These are phyloP conservation scores for Viola pubescens DNA, from an alignment of 441 rosid species.

Conservation along the genomic window DNA sequence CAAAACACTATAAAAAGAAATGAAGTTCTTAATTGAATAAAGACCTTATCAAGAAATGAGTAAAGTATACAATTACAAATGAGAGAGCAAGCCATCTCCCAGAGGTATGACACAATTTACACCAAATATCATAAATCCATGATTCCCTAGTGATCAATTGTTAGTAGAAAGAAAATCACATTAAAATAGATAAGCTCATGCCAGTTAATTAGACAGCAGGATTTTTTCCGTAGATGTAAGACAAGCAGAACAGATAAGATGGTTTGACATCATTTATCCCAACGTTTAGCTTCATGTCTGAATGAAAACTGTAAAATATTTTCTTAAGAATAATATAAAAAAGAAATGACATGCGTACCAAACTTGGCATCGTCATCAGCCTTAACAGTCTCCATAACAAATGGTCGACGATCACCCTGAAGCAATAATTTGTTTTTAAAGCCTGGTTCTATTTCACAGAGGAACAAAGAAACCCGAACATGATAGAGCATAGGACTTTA, in stretches of 20 bases:
- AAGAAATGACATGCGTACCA: conserved; percentile 34
- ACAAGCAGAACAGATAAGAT: too few species aligned
- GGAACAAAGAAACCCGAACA: conserved; percentile 1
- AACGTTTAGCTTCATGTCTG: too few species aligned
- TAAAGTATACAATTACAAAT: not conserved
- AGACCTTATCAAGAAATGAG: not conserved
- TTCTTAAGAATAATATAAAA: not conserved
- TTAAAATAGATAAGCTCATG: too few species aligned
- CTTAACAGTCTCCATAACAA: conserved; percentile 91
- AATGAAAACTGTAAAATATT: too few species aligned
- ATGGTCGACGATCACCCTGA: conserved; percentile 80
- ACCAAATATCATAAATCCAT: too few species aligned
- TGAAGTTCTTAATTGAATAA: not conserved
- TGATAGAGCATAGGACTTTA: conserved; percentile 29
- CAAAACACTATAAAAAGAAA: not conserved
- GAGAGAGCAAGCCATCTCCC: not conserved
- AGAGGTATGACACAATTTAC: too few species aligned
- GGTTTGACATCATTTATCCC: too few species aligned
- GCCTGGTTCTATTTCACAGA: not conserved
- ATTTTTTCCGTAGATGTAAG: too few species aligned
- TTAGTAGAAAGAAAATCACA: too few species aligned
- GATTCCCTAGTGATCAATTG: too few species aligned
- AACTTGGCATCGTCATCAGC: conserved; percentile 87
- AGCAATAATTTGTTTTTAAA: conserved; percentile 5
- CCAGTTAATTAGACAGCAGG: too few species aligned